A percentile compares a stretch with the other conserved stretches of the same genome.
Evolutionary conservation across 2,329 filamentous ascomycete genomes (phyloP).

Genomic region (Pestalotiopsis sp.): DNA sequence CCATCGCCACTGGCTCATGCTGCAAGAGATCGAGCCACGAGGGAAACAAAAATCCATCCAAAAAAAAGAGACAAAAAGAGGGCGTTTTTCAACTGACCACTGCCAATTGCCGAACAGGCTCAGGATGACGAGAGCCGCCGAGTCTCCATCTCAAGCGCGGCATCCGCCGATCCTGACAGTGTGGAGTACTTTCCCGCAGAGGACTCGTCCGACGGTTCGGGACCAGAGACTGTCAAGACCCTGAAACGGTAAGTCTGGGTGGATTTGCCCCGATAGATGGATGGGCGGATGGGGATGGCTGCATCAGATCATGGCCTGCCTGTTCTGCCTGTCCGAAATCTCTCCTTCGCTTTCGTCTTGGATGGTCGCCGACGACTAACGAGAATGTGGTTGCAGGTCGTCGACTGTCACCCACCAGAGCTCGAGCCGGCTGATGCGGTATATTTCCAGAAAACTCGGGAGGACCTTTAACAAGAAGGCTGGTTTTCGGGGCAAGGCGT

Average conservation of each 20-base stretch:
- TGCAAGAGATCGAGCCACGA: background rate
- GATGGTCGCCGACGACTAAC: background rate
- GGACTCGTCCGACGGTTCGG: slow-evolving; percentile 9
- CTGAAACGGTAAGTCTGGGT: slow-evolving; percentile 7
- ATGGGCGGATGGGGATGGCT: too few relatives aligned
- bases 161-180: slow-evolving; percentile 5
- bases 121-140: background rate
- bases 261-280: background rate
- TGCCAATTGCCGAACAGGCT: background rate
- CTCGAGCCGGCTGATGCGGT: slow-evolving; percentile 3
- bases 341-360: background rate
- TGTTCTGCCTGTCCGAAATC: too few relatives aligned
- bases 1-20: background rate
- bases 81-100: background rate
- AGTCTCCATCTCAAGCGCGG: slow-evolving; percentile 8
- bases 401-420: background rate
- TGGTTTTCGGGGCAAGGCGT: slow-evolving; percentile 9
- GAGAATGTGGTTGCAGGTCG: background rate
- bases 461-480: slow-evolving; percentile 12
- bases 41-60: background rate
- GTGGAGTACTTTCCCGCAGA: slow-evolving; percentile 11
- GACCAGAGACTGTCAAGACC: slow-evolving; percentile 5
- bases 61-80: too few relatives aligned
- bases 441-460: slow-evolving; percentile 10
- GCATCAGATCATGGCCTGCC: too few relatives aligned